Conservation (phyloP, 1,284 basidiomycete species). For the Ustilago tritici region DNA sequence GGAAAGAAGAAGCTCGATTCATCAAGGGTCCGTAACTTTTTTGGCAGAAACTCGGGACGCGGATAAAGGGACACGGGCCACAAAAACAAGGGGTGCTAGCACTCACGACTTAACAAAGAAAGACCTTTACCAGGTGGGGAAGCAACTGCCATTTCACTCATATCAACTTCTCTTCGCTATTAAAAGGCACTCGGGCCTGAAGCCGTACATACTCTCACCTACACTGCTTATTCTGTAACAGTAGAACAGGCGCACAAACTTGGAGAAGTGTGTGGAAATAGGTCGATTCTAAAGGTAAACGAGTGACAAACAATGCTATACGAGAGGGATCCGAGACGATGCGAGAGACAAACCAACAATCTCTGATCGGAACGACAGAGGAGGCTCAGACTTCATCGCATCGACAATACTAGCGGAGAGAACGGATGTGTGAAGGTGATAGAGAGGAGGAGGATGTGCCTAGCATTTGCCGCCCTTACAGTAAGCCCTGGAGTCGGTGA, state of each 20-base stretch:
- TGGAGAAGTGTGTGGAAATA: background rate
- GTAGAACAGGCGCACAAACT: no score
- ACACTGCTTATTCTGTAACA: no score
- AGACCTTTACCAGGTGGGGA: background rate
- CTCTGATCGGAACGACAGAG: slow-evolving; percentile 7
- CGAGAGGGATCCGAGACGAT: background rate
- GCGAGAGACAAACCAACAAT: slow-evolving; percentile 7
- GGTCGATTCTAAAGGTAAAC: background rate
- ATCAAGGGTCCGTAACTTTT: background rate
- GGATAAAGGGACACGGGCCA: background rate
- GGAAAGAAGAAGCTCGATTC: background rate
- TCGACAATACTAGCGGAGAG: background rate
- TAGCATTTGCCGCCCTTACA: slow-evolving; percentile 40
- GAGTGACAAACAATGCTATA: background rate
- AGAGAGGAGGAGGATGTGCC: background rate
- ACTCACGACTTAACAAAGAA: background rate
- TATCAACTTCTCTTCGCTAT: background rate
- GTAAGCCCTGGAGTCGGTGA: slow-evolving; percentile 41
- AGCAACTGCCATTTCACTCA: background rate
- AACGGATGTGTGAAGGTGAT: background rate
- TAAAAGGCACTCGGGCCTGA: background rate
- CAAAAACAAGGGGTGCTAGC: background rate
- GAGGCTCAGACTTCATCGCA: slow-evolving; percentile 4
- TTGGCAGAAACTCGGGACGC: background rate
- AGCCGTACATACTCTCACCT: no score